Conservation (phyloP, 2,329 filamentous ascomycete species). For the Monilinia vaccinii-corymbosi region DNA sequence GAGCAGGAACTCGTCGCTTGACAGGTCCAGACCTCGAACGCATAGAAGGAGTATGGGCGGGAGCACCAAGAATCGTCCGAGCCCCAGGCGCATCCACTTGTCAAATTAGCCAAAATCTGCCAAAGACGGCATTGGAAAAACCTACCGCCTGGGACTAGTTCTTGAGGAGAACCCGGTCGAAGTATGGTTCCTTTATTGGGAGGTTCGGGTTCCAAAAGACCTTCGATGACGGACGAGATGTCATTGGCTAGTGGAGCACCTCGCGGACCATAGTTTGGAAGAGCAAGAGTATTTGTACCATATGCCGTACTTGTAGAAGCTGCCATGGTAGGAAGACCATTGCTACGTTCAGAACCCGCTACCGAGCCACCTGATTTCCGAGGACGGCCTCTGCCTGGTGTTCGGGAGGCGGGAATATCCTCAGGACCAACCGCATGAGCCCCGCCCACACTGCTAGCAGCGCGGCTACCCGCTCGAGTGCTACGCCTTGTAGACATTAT, state of each 20-base stretch:
- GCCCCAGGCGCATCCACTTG: neutral
- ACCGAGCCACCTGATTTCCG: conserved; percentile 1
- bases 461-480: conserved; percentile 21
- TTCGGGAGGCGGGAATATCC: conserved; percentile 14
- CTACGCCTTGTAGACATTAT: conserved; percentile 24
- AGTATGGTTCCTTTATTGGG: neutral
- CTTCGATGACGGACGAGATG: conserved; percentile 15
- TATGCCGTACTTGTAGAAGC: conserved; percentile 22
- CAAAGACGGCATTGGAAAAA: neutral
- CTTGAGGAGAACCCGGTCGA: neutral
- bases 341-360: neutral
- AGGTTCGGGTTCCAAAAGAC: conserved; percentile 15
- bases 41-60: neutral
- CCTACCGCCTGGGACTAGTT: neutral
- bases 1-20: neutral
- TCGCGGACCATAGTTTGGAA: conserved; percentile 9
- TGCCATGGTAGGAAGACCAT: conserved; percentile 17
- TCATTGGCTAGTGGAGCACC: conserved; percentile 13
- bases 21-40: neutral
- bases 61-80: neutral
- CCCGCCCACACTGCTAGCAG: conserved; percentile 16
- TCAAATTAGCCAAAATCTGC: neutral
- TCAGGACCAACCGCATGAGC: conserved; percentile 15
- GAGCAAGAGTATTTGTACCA: conserved; percentile 21
- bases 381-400: conserved; percentile 10